Base-by-base conservation (phyloP, 106 monocot species). In the Dioscorea dumetorum region DNA sequence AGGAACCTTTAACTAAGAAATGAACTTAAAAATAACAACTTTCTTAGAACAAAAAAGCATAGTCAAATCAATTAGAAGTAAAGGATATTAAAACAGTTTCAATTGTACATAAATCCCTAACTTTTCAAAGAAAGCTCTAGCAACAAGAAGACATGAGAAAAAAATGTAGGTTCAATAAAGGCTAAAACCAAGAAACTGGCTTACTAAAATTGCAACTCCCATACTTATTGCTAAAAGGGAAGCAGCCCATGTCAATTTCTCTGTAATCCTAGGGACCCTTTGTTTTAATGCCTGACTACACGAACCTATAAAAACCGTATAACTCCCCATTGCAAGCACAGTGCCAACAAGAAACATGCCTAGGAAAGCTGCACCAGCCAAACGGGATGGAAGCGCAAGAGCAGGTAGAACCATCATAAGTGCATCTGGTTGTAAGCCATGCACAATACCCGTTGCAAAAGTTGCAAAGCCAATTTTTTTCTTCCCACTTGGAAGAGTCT, bases 191-290 rank as follows among this genome's bases (percentile, higher is more conserved):
- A 97, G 81, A 22, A 82, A 73, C 69, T 97, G 91, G 69, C 88
- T 88, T 50, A 92, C 32, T 31, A 97, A 35, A 82, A 97, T 88
- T 60, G 71, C 91, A 23, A 92, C 33, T 48, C 91, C 97, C 92
- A 97, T 86, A 12, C 63, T 78, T 74, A 97, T 89, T 35, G 97
- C 91, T 49, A 92, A 19, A 58, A 92, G 68, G n/a, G 97, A 97
- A 68, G 97, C 86, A 64, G 84, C 91, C 97, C 86, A 97, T 19
- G 97, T 97, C 58, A 97, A 75, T 67, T 97, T 97, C 77, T 97
- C 97, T 9, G 97, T 97, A 51, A 97, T 80, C 77, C 86, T 91
- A 61, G 97, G 97, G 68, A 97, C 54, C 64, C 86, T 85, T 48
- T 89, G 80, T 70, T 92, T 92, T 62, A 97, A 66, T 3, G 91